Base-by-base conservation (phyloP, 345 rosid genomes). In the Eucalyptus grandis region DNA sequence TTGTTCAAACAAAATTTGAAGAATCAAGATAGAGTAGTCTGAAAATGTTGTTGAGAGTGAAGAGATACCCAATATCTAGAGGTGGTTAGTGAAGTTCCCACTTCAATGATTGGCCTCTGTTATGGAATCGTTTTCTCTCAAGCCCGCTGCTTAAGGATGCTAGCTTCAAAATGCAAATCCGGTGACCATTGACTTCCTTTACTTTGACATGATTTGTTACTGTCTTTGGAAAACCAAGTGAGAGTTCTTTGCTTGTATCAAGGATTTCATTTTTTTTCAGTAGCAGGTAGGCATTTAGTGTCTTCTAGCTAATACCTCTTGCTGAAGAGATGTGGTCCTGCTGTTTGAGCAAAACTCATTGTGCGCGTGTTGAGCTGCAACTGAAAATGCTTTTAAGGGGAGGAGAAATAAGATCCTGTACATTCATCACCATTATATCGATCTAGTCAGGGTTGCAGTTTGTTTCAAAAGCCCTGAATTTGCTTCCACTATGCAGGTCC, bases 401-500 rank as follows among this genome's bases (percentile, higher is more conserved):
- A 37, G 85, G 15, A 77, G 85, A 77, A 40, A 40, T 40, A 77
- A 77, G 15, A 40, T 77, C 47, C 13, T 34, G 14, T 34, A 72
- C 13, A 34, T 72, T 19, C 47, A 77, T 77, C 5, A 8, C 47
- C 47, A 2, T 40, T 21, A 77, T 40, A 77, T 77, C 2, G 5
- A 77, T 40, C 44, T 37, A 77, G 85, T 40, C 47, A 11, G 47
- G 85, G 85, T 77, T 40, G 85, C 47, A 40, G 6, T 77, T 77
- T 16, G 30, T 51, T 86, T 31, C 34, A 19, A 26, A 9, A 17
- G 49, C 65, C 40, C 69, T 77, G 72, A n/a, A 80, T 89, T 81
- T 86, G 87, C 62, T 62, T 37, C 50, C 60, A 86, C 47, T 86
- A 46, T 92, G 92, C 95, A 98, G 99, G 95, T 94, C 88, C 94